These are phyloP conservation scores for Lodderomyces beijingensis DNA, from an alignment of 1,139 yeast genomes.

Conservation along the genomic window DNA sequence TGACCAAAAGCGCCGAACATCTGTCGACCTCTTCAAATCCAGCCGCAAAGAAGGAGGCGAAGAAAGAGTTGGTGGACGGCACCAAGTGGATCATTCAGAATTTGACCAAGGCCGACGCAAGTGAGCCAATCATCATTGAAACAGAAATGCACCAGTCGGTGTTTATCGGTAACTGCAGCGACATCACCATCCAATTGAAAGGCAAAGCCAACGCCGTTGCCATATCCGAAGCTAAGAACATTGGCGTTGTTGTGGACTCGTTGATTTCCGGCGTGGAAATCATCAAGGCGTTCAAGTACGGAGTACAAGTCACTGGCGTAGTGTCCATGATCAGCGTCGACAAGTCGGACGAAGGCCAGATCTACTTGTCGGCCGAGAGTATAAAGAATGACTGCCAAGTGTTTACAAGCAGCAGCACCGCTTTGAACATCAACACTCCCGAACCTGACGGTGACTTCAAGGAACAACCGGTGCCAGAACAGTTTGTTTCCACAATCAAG, in stretches of 20 bases:
- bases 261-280: slow-evolving; percentile 86
- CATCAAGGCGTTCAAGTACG: slow-evolving; percentile 77
- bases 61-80: slow-evolving; percentile 75
- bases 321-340: slow-evolving; percentile 85
- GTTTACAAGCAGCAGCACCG: slow-evolving; percentile 78
- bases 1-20: slow-evolving; percentile 23
- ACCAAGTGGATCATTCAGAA: slow-evolving; percentile 85
- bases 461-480: slow-evolving; percentile 86
- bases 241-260: slow-evolving; percentile 77
- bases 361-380: slow-evolving; percentile 72
- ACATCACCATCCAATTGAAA: slow-evolving; percentile 71
- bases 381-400: slow-evolving; percentile 60
- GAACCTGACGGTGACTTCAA: slow-evolving; percentile 50
- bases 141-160: slow-evolving; percentile 86
- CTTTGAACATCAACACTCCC: slow-evolving; percentile 81
- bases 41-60: slow-evolving; percentile 52
- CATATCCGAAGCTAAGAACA: slow-evolving; percentile 63
- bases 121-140: slow-evolving; percentile 53
- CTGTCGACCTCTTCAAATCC: slow-evolving; percentile 2
- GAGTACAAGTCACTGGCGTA: slow-evolving; percentile 74
- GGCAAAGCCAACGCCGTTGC: slow-evolving; percentile 93
- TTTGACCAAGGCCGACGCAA: slow-evolving; percentile 42
- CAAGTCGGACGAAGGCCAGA: slow-evolving; percentile 80
- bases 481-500: slow-evolving; percentile 58
- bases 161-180: slow-evolving; percentile 76